Base-by-base conservation (phyloP, 2,329 filamentous ascomycete species). In the Pestalotiopsis sp. region DNA sequence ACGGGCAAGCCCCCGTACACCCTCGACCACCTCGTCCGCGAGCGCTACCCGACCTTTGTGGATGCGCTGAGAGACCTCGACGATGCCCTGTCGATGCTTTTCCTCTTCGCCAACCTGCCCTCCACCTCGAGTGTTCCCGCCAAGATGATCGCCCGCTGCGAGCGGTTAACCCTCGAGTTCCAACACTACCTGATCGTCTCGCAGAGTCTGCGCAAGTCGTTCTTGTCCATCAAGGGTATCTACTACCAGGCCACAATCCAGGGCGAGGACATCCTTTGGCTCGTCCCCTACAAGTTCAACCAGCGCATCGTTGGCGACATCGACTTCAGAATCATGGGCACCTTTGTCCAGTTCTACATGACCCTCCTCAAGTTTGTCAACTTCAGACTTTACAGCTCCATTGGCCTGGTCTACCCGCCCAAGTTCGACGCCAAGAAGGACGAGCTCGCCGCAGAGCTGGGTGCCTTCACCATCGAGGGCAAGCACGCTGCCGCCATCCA, bases 211-310 rank as follows among this genome's bases (percentile, higher is more conserved):
- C 92, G 93, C 77, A 98, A 98, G 84, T 97, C 95, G 0, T 99
- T 99, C 85, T 84, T 99, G 73, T 97, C 94, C 1, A 98, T 99
- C 83, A 99, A 99, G 87, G 96, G 96, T 71, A 98, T 99, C 77
- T 99, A 99, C 85, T 99, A 98, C 83, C 95, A 98, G 83, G 96
- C 95, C 27, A 98, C 92, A 65, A 97, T 99, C 71, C 94, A 98
- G 80, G 96, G 96, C 63, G 95, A 99, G 83, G 95, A 98, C 77
- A 92, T 99, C 64, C 86, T 98, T 73, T 99, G 96, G 96, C 87
- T 99, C 52, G 95, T 98, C 12, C 96, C 96, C 1, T 99, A 99
- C 85, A 94, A 94, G 80, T 99, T 99, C 83, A 97, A 98, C 77
- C 96, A 99, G 85, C 88, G 93, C 74, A 91, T 97, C 14, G 93